Evolutionary conservation across 2,329 filamentous ascomycete genomes (phyloP).

Genomic region (Talaromyces sp.): DNA sequence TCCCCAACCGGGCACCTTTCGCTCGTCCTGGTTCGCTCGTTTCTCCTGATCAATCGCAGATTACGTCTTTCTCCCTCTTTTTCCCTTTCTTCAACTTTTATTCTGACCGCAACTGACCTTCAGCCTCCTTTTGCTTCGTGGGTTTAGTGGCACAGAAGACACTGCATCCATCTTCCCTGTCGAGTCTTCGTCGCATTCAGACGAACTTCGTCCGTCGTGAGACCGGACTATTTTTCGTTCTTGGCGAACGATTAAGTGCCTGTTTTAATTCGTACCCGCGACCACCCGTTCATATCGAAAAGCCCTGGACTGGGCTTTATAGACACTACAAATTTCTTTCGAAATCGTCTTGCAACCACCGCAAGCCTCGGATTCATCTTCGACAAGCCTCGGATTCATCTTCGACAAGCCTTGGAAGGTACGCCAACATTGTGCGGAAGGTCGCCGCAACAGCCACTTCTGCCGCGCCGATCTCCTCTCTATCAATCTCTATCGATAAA

Average conservation of each 20-base stretch:
- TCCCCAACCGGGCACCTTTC: constrained; percentile 1
- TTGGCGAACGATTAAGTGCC: background rate
- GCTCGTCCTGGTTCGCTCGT: constrained; percentile 2
- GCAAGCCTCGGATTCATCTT: background rate
- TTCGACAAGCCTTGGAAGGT: background rate
- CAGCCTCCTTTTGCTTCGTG: background rate
- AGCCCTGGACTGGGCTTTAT: background rate
- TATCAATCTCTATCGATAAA: constrained; percentile 11
- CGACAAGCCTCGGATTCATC: background rate
- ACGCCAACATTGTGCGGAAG: background rate
- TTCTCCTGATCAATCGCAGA: background rate
- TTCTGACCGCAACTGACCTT: background rate
- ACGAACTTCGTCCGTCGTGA: background rate
- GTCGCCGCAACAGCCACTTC: background rate
- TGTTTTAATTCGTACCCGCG: background rate
- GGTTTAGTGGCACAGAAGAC: background rate
- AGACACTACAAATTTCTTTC: background rate
- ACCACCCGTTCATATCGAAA: background rate
- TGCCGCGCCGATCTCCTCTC: background rate
- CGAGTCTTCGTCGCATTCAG: background rate
- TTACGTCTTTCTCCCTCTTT: constrained; percentile 12
- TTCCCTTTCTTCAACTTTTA: background rate
- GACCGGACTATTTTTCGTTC: background rate
- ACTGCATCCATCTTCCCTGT: background rate
- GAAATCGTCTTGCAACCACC: background rate